A percentile compares a stretch with the other conserved stretches of the same genome.
phyloP scores from a whole-genome alignment of 805 yeast genomes.

The Wickerhamomyces strasburgensis region DNA sequence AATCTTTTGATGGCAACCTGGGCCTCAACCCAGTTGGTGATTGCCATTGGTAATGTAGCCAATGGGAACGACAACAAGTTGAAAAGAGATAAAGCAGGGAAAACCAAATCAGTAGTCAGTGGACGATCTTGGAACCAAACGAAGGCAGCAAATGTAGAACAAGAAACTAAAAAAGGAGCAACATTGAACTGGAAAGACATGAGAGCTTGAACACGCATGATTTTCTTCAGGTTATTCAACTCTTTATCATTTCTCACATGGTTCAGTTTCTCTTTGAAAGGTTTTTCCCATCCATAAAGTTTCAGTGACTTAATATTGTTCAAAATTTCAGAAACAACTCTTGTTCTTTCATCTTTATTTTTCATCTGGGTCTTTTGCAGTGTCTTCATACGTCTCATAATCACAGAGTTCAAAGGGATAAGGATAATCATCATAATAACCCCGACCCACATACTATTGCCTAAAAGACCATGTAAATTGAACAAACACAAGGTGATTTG shows the following conservation, averaged over 20 bases:
- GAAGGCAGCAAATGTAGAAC: conserved; percentile 83
- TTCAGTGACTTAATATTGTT: conserved; percentile 90
- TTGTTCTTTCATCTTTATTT: conserved; percentile 86
- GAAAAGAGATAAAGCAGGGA: conserved; percentile 85
- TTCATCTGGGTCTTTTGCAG: conserved; percentile 85
- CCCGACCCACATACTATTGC: conserved; percentile 96
- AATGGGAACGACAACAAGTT: conserved; percentile 88
- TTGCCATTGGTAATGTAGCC: conserved; percentile 86
- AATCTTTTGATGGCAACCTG: conserved; percentile 78
- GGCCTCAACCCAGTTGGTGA: conserved; percentile 82
- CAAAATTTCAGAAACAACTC: conserved; percentile 81
- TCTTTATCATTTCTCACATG: conserved; percentile 87
- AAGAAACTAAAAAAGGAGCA: conserved; percentile 86
- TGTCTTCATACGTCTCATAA: conserved; percentile 63
- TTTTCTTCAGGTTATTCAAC: conserved; percentile 64
- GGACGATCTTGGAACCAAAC: conserved; percentile 56
- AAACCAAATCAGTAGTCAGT: conserved; percentile 83
- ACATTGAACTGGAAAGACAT: conserved; percentile 74
- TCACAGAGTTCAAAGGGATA: conserved; percentile 71
- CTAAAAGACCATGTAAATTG: conserved; percentile 68
- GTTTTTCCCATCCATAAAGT: conserved; percentile 92
- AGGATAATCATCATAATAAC: conserved; percentile 70
- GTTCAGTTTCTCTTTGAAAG: conserved; percentile 68
- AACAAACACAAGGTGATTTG: conserved; percentile 73
- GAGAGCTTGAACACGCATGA: conserved; percentile 68